These are phyloP conservation scores for Penicillium cosmopolitanum DNA, from an alignment of 495 filamentous ascomycete genomes.

Conservation along the genomic window DNA sequence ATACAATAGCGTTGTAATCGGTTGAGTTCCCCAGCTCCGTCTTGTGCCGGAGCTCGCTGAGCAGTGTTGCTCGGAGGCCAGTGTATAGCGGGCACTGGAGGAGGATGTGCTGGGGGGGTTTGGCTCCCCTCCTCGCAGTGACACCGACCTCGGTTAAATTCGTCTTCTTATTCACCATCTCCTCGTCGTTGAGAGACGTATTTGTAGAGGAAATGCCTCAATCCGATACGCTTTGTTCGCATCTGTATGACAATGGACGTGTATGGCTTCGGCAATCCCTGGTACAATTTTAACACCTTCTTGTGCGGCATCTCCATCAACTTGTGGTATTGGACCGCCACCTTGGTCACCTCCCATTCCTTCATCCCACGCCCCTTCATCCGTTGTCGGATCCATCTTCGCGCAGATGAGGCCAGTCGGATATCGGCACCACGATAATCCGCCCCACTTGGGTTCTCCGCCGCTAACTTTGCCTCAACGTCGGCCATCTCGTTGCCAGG, in stretches of 20 bases:
- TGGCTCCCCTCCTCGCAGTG: not conserved
- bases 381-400: not conserved
- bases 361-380: not conserved
- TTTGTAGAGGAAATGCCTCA: not conserved
- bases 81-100: not conserved
- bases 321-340: not conserved
- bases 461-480: not conserved
- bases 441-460: not conserved
- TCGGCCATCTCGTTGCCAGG: constrained; percentile 33
- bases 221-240: not conserved
- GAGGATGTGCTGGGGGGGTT: not conserved
- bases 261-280: not conserved
- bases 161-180: not conserved
- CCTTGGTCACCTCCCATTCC: not conserved
- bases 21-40: not conserved
- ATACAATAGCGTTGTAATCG: not conserved
- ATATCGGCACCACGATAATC: not conserved
- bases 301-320: not conserved
- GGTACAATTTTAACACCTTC: not conserved
- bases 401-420: not conserved
- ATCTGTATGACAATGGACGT: not conserved
- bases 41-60: not conserved
- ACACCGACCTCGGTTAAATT: not conserved
- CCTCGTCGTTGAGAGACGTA: too few relatives aligned
- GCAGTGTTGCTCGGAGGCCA: not conserved